Evolutionary conservation across 495 filamentous ascomycete species (phyloP).

Genomic region (Aspergillus haitiensis): DNA sequence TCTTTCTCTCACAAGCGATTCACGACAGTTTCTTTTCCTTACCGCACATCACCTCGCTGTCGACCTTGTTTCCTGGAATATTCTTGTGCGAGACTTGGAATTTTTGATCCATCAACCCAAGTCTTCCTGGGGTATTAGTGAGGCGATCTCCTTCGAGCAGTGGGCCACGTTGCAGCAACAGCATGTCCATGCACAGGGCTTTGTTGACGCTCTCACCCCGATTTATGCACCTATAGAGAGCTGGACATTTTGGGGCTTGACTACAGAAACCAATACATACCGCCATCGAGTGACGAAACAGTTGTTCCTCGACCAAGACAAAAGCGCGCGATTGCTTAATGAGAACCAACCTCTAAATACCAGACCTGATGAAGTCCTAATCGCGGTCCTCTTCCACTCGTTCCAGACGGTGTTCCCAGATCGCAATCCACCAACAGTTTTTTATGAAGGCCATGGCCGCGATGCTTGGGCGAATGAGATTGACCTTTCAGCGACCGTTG

Average conservation of each 20-base stretch:
- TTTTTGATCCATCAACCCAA: not conserved
- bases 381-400: slow-evolving; percentile 41
- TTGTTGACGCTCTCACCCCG: not conserved
- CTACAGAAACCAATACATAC: not conserved
- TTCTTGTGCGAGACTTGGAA: slow-evolving; percentile 10
- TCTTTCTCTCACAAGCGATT: not conserved
- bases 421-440: slow-evolving; percentile 47
- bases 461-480: slow-evolving; percentile 37
- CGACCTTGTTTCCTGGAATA: slow-evolving; percentile 13
- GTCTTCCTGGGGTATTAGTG: not conserved
- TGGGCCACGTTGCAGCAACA: slow-evolving; percentile 1
- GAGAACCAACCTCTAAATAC: slow-evolving; percentile 36
- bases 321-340: slow-evolving; percentile 32
- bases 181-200: not conserved
- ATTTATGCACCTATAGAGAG: not conserved
- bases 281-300: not conserved
- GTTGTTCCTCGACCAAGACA: slow-evolving; percentile 28
- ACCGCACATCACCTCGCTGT: slow-evolving; percentile 15
- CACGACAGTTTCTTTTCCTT: not conserved
- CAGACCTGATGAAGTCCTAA: slow-evolving; percentile 43
- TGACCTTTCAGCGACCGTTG: slow-evolving; percentile 49
- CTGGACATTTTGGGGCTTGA: slow-evolving; percentile 12
- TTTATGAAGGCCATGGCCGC: slow-evolving; percentile 47
- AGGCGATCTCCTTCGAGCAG: slow-evolving; percentile 5
- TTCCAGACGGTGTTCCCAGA: slow-evolving; percentile 43